These are phyloP conservation scores for Thelonectria olida DNA, from an alignment of 2,329 filamentous ascomycete species.

Conservation along the genomic window DNA sequence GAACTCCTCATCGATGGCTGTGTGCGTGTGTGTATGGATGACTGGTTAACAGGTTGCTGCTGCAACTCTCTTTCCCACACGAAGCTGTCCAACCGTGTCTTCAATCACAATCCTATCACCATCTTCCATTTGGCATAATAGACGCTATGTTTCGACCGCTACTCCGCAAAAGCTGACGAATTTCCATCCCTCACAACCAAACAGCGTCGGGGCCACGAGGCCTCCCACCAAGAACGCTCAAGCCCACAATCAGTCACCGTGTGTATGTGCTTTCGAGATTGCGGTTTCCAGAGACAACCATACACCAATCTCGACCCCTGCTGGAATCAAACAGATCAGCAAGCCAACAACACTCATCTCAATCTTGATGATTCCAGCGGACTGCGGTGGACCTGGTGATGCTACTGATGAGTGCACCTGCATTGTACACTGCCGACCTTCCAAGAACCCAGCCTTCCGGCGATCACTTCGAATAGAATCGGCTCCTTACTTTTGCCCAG, in stretches of 20 bases:
- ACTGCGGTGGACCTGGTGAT: too few species aligned
- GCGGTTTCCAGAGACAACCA: conserved; percentile 1
- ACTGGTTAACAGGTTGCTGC: not conserved
- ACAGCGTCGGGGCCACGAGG: conserved; percentile 33
- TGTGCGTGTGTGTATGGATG: conserved; percentile 26
- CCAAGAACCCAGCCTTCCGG: not conserved
- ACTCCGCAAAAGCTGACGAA: conserved; percentile 33
- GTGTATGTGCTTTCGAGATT: not conserved
- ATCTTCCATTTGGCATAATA: conserved; percentile 1
- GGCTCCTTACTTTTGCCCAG: not conserved
- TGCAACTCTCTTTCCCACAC: conserved; percentile 15
- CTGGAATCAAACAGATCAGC: conserved; percentile 1
- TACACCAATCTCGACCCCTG: not conserved
- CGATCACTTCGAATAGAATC: conserved; percentile 17
- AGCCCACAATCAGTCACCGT: conserved; percentile 3
- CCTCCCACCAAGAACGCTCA: conserved; percentile 37
- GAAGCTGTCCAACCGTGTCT: conserved; percentile 2
- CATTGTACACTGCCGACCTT: too few species aligned
- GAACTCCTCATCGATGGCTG: conserved; percentile 26
- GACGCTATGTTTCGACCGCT: conserved; percentile 5
- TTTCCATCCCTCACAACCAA: conserved; percentile 16
- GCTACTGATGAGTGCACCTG: too few species aligned
- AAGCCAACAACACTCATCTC: not conserved
- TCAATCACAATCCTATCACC: conserved; percentile 7
- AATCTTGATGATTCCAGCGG: not conserved